Base-by-base conservation (phyloP, 345 rosid genomes). In the Eucalyptus victrix region DNA sequence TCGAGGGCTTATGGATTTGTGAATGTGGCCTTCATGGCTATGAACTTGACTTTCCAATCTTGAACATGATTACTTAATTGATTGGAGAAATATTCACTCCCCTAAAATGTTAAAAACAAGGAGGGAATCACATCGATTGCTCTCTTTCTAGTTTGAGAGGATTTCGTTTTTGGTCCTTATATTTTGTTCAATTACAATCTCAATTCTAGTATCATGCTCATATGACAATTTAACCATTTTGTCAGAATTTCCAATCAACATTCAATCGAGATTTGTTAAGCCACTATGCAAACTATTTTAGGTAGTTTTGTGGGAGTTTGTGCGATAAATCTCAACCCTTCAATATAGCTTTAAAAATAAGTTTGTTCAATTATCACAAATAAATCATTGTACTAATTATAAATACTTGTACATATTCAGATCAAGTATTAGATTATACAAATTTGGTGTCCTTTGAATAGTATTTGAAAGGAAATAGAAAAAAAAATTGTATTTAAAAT, bases 1-100 rank as follows among this genome's bases (percentile, higher is more conserved):
- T 34, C 11, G 2, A 69, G 21, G 3, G 80, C 13, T 17, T 32
- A 18, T 37, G 45, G 5, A 37, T 72, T 72, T 11, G 26, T 7
- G 4, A 10, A 37, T 24, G 1, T 0, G 8, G 6, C 47, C 3
- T 19, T 6, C 15, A 34, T 37, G 45, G 9, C 28, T 19, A 10
- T 21, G 7, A 37, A 12, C 45, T 19, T 37, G 45, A 19, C 6
- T 19, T 72, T 21, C 16, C 2, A 21, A 6, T 76, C 83, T 19
- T 21, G 2, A 76, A 21, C 47, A 6, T 12, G 44, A 34, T 69
- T 69, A 69, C 23, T 32, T 9, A 69, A 34, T 67, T 65, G 34
- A 65, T n/a, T 17, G 6, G 80, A 32, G 37, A 67, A 32, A 67
- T 2, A 32, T 69, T 69, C 24, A 69, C 14, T 69, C 4, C 80